Base-by-base conservation (phyloP, 768 basidiomycete genomes). In the Termitomyces sp. region DNA sequence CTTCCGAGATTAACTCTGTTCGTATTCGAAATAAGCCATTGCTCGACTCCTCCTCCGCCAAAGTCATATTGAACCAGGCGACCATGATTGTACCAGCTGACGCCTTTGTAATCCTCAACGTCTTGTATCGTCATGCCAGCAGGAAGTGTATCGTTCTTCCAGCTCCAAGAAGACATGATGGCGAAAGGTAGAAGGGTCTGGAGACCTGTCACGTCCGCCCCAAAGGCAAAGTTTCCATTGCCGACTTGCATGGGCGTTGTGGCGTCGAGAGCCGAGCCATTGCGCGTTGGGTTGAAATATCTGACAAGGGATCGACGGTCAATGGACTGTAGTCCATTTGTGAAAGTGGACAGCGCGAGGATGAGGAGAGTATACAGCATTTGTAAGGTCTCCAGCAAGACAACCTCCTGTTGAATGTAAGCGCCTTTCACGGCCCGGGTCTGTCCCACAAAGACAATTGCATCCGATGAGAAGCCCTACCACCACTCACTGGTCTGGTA, bases 221-320 rank as follows among this genome's bases (percentile, higher is more conserved):
- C 81, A 59, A 85, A 84, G 17, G 82, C 82, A 59, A 85, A 83
- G 66, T 83, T 80, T 16, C 83, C 82, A 65, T 84, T 85, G 14
- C 83, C 83, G 49, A 83, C 73, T 66, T 83, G 83, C 74, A 84
- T 77, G 5, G 82, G 82, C 12, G 82, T 83, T 34, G 68, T 69
- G 12, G 55, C 53, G 17, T 54, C 59, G 23, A 63, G 46, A 62
- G 69, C 76, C 9, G 80, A 81, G 8, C 76, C 75, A 66, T 73
- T 77, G 14, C 82, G 77, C 5, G 67, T 69, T 2, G 82, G 82
- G 66, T 82, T 82, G 71, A 77, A 83, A 16, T 72, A 70, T 11
- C 73, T 67, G 29, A 84, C 80, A 51, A 85, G 55, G 10, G 74
- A 61, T 27, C 71, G 71, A 9, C 82, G 77, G 66, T 78, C 68